Evolutionary conservation across 225 moss, liverwort and hornwort species (phyloP).

Genomic region (Ulota crispa): DNA sequence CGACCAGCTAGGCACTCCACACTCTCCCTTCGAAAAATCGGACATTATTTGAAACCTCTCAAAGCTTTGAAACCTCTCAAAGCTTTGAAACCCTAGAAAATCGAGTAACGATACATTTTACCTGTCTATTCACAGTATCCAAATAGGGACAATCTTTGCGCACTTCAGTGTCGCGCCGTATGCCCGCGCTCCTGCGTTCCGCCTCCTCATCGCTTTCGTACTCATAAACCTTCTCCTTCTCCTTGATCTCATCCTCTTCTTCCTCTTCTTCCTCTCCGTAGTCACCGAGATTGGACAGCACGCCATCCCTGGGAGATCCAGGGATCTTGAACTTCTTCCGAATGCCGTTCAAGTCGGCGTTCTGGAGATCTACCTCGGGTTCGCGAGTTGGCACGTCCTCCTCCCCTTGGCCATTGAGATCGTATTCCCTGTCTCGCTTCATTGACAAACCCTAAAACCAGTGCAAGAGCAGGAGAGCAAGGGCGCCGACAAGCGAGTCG

Average conservation of each 20-base stretch:
- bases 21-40: neutral
- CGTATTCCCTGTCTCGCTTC: slow-evolving; percentile 54
- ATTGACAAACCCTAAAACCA: slow-evolving; percentile 9
- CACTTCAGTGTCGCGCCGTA: slow-evolving; percentile 81
- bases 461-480: neutral
- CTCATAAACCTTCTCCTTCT: slow-evolving; percentile 46
- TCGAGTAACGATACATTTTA: slow-evolving; percentile 11
- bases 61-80: neutral
- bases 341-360: slow-evolving; percentile 38
- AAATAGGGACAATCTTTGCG: slow-evolving; percentile 94
- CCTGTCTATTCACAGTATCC: slow-evolving; percentile 97
- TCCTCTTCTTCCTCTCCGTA: slow-evolving; percentile 58
- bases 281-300: slow-evolving; percentile 54
- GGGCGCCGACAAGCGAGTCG: neutral
- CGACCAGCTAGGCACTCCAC: neutral
- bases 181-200: slow-evolving; percentile 49
- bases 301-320: slow-evolving; percentile 33
- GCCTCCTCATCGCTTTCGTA: slow-evolving; percentile 76
- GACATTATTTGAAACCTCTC: neutral
- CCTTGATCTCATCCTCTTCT: slow-evolving; percentile 45
- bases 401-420: neutral
- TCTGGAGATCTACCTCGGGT: slow-evolving; percentile 7
- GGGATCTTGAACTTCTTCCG: slow-evolving; percentile 63
- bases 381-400: slow-evolving; percentile 5
- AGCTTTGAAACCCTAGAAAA: neutral